Conservation (phyloP, 345 rosid genomes). For the Linum trigynum region DNA sequence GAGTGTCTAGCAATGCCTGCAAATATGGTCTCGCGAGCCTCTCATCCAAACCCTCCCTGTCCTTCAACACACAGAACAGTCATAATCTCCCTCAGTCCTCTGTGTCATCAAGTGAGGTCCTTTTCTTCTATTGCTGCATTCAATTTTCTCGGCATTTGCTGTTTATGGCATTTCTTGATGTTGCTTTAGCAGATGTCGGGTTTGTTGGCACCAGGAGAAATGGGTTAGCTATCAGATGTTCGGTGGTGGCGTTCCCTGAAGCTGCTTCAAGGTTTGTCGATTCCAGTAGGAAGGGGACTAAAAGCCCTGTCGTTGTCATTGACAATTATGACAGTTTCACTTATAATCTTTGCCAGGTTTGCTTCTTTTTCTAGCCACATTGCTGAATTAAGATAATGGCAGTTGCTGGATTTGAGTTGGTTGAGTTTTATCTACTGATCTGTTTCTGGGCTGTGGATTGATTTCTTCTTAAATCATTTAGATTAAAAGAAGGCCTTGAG, state of each 20-base stretch:
- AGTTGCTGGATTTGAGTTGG: background rate
- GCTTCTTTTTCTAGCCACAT: background rate
- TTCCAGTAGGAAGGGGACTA: constrained; percentile 19
- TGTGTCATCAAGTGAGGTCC: constrained; percentile 15
- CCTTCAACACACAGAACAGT: constrained; percentile 8
- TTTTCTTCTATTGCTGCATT: background rate
- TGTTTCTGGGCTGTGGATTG: too few species aligned
- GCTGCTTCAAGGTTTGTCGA: constrained; percentile 25
- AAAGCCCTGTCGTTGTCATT: constrained; percentile 62
- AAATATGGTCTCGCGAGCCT: constrained; percentile 7
- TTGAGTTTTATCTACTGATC: too few species aligned
- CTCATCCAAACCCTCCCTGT: constrained; percentile 16
- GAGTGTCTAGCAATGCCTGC: constrained; percentile 4
- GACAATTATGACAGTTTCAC: constrained; percentile 97
- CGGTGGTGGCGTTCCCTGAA: constrained; percentile 29
- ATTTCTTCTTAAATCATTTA: too few species aligned
- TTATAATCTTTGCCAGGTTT: constrained; percentile 91
- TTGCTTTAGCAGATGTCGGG: constrained; percentile 28
- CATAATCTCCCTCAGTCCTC: background rate
- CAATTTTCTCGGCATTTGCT: background rate
- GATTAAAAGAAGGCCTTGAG: too few species aligned
- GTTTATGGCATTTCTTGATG: background rate
- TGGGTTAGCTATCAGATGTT: constrained; percentile 32
- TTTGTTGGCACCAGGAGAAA: constrained; percentile 28
- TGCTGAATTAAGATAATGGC: background rate